Evolutionary conservation across 257 asterid species (phyloP).

Genomic region (Solanum lignicaule): DNA sequence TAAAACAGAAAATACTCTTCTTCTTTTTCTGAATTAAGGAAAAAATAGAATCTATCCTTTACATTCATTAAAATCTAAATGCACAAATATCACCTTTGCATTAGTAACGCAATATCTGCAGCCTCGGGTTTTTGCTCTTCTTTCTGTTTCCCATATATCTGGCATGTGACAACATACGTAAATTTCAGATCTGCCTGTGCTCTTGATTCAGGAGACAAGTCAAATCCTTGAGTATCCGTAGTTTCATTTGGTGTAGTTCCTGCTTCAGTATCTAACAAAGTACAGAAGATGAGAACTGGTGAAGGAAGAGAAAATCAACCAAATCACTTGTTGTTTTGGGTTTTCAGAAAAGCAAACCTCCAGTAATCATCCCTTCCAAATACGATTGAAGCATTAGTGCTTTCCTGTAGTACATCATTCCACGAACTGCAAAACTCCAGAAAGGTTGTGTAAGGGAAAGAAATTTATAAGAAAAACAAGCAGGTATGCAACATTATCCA

Average conservation of each 20-base stretch:
- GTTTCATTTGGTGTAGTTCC: constrained; percentile 35
- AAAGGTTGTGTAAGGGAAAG: constrained; percentile 10
- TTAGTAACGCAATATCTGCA: constrained; percentile 88
- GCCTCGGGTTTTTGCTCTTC: constrained; percentile 97
- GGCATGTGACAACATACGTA: constrained; percentile 95
- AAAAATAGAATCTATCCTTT: background rate
- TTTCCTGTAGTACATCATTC: constrained; percentile 99
- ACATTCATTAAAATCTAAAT: background rate
- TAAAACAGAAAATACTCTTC: background rate
- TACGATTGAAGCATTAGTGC: constrained; percentile 94
- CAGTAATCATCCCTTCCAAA: constrained; percentile 53
- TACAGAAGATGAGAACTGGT: background rate
- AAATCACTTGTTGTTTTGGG: background rate
- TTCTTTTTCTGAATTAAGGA: background rate
- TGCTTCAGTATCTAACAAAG: constrained; percentile 57
- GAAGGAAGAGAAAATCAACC: background rate
- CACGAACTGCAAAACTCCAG: constrained; percentile 62
- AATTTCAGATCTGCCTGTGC: constrained; percentile 93
- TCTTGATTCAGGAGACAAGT: constrained; percentile 95
- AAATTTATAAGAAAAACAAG: constrained; percentile 2
- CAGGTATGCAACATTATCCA: background rate
- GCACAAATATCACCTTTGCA: constrained; percentile 65
- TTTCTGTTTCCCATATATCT: constrained; percentile 96
- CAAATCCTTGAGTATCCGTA: constrained; percentile 66
- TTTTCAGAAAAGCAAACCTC: constrained; percentile 45